These are phyloP conservation scores for Coemansia sp. DNA, from an alignment of 192 early-diverging fungal genomes.

Conservation along the genomic window DNA sequence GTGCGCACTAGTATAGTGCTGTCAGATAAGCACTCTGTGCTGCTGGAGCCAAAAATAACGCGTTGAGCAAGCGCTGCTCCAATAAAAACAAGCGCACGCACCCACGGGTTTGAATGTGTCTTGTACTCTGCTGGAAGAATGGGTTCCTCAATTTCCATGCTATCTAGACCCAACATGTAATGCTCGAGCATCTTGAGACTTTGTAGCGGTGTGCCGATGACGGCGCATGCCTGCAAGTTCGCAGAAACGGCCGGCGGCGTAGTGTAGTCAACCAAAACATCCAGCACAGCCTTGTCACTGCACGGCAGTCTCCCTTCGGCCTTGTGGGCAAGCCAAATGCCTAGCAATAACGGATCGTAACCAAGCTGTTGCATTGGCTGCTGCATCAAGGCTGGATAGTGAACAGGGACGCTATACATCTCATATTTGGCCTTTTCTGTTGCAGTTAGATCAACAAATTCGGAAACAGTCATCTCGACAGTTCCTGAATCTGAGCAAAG, in stretches of 20 bases:
- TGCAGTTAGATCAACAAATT: constrained; percentile 11
- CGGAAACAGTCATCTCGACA: constrained; percentile 26
- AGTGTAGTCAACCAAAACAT: not conserved
- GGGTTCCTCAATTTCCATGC: not conserved
- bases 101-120: constrained; percentile 12
- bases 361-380: not conserved
- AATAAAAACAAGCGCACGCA: constrained; percentile 22
- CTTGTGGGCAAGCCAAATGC: constrained; percentile 7
- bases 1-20: not conserved
- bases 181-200: not conserved
- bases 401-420: constrained; percentile 24
- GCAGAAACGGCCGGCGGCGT: constrained; percentile 3
- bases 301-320: not conserved
- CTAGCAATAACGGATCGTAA: constrained; percentile 21
- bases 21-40: not conserved
- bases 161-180: not conserved
- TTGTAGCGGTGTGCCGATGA: not conserved
- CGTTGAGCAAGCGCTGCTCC: constrained; percentile 12
- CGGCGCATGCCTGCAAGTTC: not conserved
- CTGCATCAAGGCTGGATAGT: constrained; percentile 9
- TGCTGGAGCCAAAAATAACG: not conserved
- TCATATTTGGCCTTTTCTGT: constrained; percentile 2
- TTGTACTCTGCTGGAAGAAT: constrained; percentile 6
- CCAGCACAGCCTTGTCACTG: not conserved
- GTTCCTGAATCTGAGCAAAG: not conserved